Conservation (phyloP, 2,329 filamentous ascomycete genomes). For the Diplodia mutila region DNA sequence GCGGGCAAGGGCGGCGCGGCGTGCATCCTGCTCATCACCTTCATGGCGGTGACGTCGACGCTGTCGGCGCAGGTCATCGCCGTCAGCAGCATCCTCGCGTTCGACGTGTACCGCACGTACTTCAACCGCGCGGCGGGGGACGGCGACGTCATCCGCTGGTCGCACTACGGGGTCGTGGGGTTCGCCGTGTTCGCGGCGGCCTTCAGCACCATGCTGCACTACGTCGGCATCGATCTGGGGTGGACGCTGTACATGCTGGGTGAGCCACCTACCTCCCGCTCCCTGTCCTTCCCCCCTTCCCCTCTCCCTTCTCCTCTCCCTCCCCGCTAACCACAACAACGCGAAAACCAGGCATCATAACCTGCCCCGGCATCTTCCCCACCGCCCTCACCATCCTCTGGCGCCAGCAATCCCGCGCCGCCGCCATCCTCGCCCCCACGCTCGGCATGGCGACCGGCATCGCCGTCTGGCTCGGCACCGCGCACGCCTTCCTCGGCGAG, state of each 20-base stretch:
- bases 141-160: conserved; percentile 55
- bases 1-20: conserved; percentile 46
- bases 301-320: no score
- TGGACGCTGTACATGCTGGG: conserved; percentile 61
- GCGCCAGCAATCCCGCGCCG: conserved; percentile 53
- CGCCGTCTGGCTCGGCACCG: conserved; percentile 57
- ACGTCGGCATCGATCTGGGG: conserved; percentile 58
- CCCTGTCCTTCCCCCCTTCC: no score
- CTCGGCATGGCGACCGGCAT: conserved; percentile 57
- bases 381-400: conserved; percentile 59
- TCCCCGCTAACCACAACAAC: no score
- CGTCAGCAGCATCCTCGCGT: conserved; percentile 58
- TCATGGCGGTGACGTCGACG: conserved; percentile 52
- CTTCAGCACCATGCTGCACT: conserved; percentile 58
- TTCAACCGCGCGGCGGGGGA: conserved; percentile 53
- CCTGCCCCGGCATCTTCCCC: conserved; percentile 59
- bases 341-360: no score
- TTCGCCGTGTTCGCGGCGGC: conserved; percentile 57
- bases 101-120: conserved; percentile 59
- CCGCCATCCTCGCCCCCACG: conserved; percentile 56
- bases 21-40: conserved; percentile 39
- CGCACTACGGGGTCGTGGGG: conserved; percentile 57
- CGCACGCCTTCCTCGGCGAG: conserved; percentile 51
- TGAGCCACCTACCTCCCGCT: no score
- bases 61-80: conserved; percentile 59